Percentiles rank a stretch among this genome's conserved stretches.
Conservation (phyloP, 2,329 filamentous ascomycete species). For the Thielaviopsis ethacetica region DNA sequence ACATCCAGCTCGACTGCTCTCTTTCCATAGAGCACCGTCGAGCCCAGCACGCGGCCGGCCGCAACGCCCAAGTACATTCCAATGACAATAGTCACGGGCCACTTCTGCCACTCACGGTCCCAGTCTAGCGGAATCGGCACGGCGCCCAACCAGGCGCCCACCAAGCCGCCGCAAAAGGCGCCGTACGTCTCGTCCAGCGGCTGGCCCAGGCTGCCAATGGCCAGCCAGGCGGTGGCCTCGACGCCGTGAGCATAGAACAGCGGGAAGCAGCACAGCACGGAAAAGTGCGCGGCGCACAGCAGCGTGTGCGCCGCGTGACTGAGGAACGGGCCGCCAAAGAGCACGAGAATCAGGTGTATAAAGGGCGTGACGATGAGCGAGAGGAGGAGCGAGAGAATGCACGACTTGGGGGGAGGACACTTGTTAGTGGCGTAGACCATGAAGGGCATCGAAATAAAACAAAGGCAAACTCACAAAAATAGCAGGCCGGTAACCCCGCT, state of each 20-base stretch:
- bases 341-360: constrained; percentile 49
- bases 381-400: constrained; percentile 32
- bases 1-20: constrained; percentile 19
- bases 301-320: constrained; percentile 65
- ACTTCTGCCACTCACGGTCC: constrained; percentile 98
- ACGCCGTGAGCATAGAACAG: constrained; percentile 77
- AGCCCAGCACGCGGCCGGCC: constrained; percentile 48
- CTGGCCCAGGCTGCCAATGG: constrained; percentile 46
- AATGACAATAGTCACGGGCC: constrained; percentile 79
- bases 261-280: constrained; percentile 61
- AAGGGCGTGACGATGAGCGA: constrained; percentile 53
- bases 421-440: background rate
- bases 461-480: constrained; percentile 27
- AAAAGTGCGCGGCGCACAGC: constrained; percentile 66
- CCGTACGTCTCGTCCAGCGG: constrained; percentile 79
- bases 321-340: constrained; percentile 83
- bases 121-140: constrained; percentile 93
- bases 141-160: constrained; percentile 85
- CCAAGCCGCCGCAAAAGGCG: constrained; percentile 55
- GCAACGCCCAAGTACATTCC: constrained; percentile 69
- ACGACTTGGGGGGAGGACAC: background rate
- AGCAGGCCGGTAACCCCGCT: constrained; percentile 26
- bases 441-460: too few species aligned
- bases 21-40: constrained; percentile 31
- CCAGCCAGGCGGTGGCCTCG: constrained; percentile 53